Evolutionary conservation across 164 flowering plant genomes (phyloP), one percentile per base, ranked within the genome.

Genomic region (Tetracentron sinense): DNA sequence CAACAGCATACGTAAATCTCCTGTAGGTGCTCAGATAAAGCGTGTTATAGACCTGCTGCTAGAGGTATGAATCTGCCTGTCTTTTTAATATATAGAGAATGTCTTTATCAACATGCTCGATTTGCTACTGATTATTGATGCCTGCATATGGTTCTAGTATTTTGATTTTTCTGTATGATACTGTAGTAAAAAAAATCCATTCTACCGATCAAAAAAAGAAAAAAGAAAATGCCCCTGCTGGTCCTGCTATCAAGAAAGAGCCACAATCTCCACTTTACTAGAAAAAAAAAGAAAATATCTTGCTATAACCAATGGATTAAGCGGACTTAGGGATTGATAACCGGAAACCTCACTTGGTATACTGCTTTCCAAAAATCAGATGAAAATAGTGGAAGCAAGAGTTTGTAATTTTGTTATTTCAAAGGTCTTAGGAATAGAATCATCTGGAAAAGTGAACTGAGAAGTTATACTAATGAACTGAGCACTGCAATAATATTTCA

Each of bases 11-110:
- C 60, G 92, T 30, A 87, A 83, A 70, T 68, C 77, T 23, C 81
- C 92, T 27, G 92, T 77, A 2, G 92, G 92, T 29, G 86, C 89
- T 63, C 92, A 87, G 64, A 81, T 87, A 25, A 87, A 85, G 75
- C 85, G 85, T 65, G 92, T 87, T 11, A 85, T 87, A 30, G 78
- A 81, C 60, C 69, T 83, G 26, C 77, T 87, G 28, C 60, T 71
- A 16, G 85, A 87, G 88, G 92, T 87, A 64, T n/a, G 42, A 38
- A 3, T 1, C 14, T 16, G 1, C 8, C 14, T 38, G 15, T 8
- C 38, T 8, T n/a, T 1, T 16, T 4, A 38, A 38, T 4, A 38
- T 38, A 1, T 12, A 38, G 44, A 38, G 44, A 10, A 38, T 38
- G 2, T 12, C 44, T 38, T 3, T 38, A 16, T 38, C 44, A 38